Base-by-base conservation (phyloP, 2,329 filamentous ascomycete species). In the Aureobasidium sp. region DNA sequence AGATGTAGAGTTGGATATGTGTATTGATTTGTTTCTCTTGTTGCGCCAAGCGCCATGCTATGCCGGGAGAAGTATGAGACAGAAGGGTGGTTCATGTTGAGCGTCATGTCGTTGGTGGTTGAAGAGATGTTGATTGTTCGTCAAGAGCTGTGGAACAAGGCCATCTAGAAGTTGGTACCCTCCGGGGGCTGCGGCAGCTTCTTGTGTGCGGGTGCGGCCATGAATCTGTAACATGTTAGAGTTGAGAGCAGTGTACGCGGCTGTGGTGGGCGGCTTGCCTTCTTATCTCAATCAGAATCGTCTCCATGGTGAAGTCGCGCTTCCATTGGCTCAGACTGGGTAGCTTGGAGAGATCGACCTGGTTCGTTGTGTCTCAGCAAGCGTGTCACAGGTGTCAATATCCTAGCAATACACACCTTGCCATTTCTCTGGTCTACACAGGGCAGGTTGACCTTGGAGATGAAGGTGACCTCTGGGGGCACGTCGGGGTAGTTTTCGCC, bases 401-500 rank as follows among this genome's bases (percentile, higher is more conserved):
- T 36, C 14, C 27, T 49, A 11, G 25, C 20, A 37, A 59, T 72
- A 64, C 75, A 25, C 25, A 89, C 87, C 78, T 85, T 84, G 71
- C 94, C 94, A 66, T 89, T 89, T 68, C 81, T 84, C 66, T 83
- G 81, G 76, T 93, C 89, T 58, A 99, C 94, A 71, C 93, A 96
- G 29, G 94, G 94, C n/a, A 97, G 84, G 78, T 97, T 97, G 78
- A 99, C 88, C 76, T 91, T 89, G 70, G 89, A 96, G 70, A 94
- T 86, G 77, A 99, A 99, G 71, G 93, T 87, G 71, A 99, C 90
- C 57, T 88, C 86, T 0, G 94, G 94, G 49, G 94, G 94, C 65
- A 84, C 81, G 74, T 96, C 91, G 58, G 94, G 94, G 75, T 99
- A 99, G 63, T 89, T 81, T 53, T 86, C 82, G 65, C 91, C 92